Conservation (phyloP, 2,329 filamentous ascomycete species). For the Cryphonectria nitschkei region DNA sequence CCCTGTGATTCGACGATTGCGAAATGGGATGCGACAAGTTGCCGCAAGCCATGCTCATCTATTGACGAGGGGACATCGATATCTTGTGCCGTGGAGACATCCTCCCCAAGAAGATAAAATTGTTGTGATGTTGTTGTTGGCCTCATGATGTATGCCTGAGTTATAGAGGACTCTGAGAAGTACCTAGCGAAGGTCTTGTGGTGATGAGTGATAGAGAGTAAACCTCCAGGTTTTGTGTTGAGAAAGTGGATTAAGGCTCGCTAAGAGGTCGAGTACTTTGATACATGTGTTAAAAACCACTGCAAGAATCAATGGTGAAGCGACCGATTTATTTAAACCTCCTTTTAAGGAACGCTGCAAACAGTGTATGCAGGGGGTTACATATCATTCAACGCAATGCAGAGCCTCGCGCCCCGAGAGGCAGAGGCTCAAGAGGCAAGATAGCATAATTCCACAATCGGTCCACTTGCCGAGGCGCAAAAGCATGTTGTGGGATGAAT, state of each 20-base stretch:
- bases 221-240: not conserved
- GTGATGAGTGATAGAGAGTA: not conserved
- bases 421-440: not conserved
- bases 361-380: not conserved
- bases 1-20: conserved; percentile 48
- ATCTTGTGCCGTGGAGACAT: conserved; percentile 40
- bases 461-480: conserved; percentile 28
- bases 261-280: not conserved
- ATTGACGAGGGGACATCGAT: conserved; percentile 42
- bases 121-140: conserved; percentile 36
- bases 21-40: conserved; percentile 47
- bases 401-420: not conserved
- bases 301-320: not conserved
- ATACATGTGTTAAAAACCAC: not conserved
- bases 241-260: too few species aligned
- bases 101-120: conserved; percentile 49
- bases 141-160: conserved; percentile 36
- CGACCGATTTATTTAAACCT: conserved; percentile 3
- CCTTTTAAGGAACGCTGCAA: not conserved
- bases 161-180: not conserved
- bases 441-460: not conserved
- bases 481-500: not conserved
- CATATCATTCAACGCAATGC: too few species aligned
- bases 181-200: not conserved
- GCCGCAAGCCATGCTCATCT: conserved; percentile 44